phyloP scores from a whole-genome alignment of 805 yeast species.

The Candida nitratophila region DNA sequence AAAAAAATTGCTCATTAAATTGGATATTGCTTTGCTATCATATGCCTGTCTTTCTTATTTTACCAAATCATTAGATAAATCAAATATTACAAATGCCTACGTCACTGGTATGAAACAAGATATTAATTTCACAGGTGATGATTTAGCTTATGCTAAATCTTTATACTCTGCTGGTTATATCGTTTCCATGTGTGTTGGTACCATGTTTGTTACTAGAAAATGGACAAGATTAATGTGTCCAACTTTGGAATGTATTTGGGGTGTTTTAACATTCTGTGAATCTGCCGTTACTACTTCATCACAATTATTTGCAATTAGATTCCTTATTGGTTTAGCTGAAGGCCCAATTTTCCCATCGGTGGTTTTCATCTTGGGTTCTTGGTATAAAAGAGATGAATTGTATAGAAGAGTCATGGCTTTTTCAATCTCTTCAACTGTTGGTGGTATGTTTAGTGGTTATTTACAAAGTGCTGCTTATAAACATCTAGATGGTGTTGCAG shows the following conservation, averaged over 20 bases:
- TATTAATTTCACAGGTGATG: conserved; percentile 48
- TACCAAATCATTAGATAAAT: conserved; percentile 60
- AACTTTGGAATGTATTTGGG: conserved; percentile 21
- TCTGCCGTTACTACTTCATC: conserved; percentile 17
- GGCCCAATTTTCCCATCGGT: conserved; percentile 36
- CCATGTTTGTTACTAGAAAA: conserved; percentile 15
- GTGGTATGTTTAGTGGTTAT: conserved; percentile 37
- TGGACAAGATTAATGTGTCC: conserved; percentile 19
- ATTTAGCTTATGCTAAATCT: conserved; percentile 24
- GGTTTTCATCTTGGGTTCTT: conserved; percentile 31
- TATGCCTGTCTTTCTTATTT: conserved; percentile 50
- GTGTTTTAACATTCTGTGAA: conserved; percentile 19
- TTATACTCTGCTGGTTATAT: conserved; percentile 30
- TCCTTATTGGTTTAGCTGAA: conserved; percentile 36
- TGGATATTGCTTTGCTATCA: conserved; percentile 46
- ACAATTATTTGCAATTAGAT: conserved; percentile 36
- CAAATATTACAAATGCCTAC: conserved; percentile 59
- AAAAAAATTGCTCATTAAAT: conserved; percentile 39
- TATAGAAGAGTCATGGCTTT: conserved; percentile 34
- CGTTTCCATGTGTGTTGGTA: conserved; percentile 19
- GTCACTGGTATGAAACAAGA: conserved; percentile 56
- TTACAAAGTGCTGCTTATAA: conserved; percentile 36
- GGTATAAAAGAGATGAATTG: conserved; percentile 38
- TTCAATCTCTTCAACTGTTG: conserved; percentile 32
- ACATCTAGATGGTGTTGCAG: conserved; percentile 35